Percentiles rank a stretch among this genome's conserved stretches.
Evolutionary conservation across 495 filamentous ascomycete species (phyloP).

Genomic region (Penicillium fimorum): DNA sequence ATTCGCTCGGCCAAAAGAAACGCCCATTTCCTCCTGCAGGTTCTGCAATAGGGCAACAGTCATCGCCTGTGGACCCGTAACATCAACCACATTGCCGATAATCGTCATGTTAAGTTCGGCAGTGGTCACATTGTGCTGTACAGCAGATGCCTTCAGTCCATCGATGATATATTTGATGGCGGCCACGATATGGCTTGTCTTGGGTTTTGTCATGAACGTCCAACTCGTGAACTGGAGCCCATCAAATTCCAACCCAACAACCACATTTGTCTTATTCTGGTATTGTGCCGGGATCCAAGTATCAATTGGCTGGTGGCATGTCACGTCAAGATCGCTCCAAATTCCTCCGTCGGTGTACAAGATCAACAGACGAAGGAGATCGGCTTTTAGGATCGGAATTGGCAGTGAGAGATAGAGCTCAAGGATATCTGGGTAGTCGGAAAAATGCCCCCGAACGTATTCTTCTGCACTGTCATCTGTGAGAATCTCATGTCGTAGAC

Average conservation of each 20-base stretch:
- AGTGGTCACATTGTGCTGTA: conserved; percentile 2
- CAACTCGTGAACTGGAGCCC: conserved; percentile 40
- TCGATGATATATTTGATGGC: conserved; percentile 26
- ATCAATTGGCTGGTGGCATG: conserved; percentile 32
- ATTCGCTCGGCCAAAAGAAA: conserved; percentile 17
- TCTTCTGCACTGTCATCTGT: conserved; percentile 32
- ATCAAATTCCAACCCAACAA: conserved; percentile 46
- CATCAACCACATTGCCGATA: conserved; percentile 22
- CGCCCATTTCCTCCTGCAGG: conserved; percentile 14
- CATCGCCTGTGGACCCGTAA: conserved; percentile 24
- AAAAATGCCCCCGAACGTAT: conserved; percentile 32
- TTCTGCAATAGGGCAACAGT: conserved; percentile 16
- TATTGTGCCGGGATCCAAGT: conserved; percentile 39
- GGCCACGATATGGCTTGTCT: conserved; percentile 11
- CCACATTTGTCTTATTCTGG: conserved; percentile 26
- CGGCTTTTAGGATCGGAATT: conserved; percentile 38
- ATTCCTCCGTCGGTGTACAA: conserved; percentile 43
- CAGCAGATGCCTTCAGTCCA: conserved; percentile 8
- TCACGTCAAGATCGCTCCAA: conserved; percentile 46
- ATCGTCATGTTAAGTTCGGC: conserved; percentile 11
- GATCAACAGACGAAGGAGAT: conserved; percentile 43
- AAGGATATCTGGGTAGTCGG: conserved; percentile 24
- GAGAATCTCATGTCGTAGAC: conserved; percentile 35
- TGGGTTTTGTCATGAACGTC: conserved; percentile 39
- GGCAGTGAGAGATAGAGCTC: conserved; percentile 28